Evolutionary conservation across 768 basidiomycete species (phyloP).

Genomic region (Multifurca ochricompacta): DNA sequence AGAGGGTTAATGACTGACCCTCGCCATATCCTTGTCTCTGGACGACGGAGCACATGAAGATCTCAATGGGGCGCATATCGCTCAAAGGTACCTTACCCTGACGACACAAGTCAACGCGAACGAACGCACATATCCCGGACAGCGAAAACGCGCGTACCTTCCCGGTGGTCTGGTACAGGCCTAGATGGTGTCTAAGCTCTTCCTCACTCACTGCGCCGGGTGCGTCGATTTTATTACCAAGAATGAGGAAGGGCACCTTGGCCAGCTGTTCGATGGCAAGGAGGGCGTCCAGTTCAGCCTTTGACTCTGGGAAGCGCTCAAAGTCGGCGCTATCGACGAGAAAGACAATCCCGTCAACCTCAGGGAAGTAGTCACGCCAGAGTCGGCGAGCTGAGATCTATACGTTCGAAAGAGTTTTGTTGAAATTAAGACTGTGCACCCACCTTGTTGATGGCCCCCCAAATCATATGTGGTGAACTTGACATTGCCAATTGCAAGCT

Average conservation of each 20-base stretch:
- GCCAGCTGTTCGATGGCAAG: conserved; percentile 91
- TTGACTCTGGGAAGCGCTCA: conserved; percentile 93
- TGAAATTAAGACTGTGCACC: conserved; percentile 20
- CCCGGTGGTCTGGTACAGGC: conserved; percentile 98
- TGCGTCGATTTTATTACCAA: conserved; percentile 99
- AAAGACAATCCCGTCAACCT: conserved; percentile 98
- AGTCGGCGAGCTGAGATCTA: conserved; percentile 72
- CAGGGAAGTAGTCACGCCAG: conserved; percentile 99
- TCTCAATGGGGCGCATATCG: conserved; percentile 96
- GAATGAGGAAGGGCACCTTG: conserved; percentile 95
- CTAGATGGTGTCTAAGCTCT: conserved; percentile 90
- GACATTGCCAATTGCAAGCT: conserved; percentile 96
- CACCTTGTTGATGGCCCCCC: conserved; percentile 95
- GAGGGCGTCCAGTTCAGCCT: conserved; percentile 94
- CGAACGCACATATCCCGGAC: not conserved
- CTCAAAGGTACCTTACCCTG: conserved; percentile 95
- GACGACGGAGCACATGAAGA: conserved; percentile 99
- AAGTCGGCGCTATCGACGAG: conserved; percentile 95
- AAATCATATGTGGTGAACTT: conserved; percentile 99
- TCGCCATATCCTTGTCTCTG: conserved; percentile 98
- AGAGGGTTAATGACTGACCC: conserved; percentile 38
- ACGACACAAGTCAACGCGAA: conserved; percentile 8
- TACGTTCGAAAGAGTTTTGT: not conserved
- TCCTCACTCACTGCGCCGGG: conserved; percentile 96
- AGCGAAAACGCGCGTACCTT: conserved; percentile 52